Evolutionary conservation across 2,329 filamentous ascomycete genomes (phyloP), one percentile per base, ranked within the genome.

Genomic region (Seiridium cupressi): DNA sequence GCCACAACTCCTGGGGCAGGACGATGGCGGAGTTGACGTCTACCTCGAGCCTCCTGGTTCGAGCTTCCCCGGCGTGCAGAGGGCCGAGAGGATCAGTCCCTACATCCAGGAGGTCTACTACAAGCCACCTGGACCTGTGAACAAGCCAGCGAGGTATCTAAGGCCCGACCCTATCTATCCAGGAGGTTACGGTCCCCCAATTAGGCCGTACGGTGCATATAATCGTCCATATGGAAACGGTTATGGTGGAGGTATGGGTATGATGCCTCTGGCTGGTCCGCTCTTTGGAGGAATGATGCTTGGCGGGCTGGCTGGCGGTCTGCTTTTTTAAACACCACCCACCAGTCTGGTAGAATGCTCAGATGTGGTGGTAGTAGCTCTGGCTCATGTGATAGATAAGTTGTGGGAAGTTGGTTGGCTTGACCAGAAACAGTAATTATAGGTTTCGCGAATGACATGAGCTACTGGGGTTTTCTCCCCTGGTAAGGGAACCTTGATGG

Each of bases 11-110:
- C 64, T 88, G 0, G 81, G 84, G 44, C 81, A 80, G 63, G 84
- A 87, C 67, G 67, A 68, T 9, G 71, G 84, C 38, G 83, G 84
- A 1, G 75, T 77, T 44, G 81, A 86, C 58, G 74, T 87, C n/a
- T 88, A 84, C 69, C 78, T 88, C 40, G 81, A 85, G 65, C 83
- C 84, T 7, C 83, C 84, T 2, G 71, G 73, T 34, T 76, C 56
- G 4, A 51, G 8, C 4, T 69, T 64, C 46, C 63, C 65, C 0
- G 65, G 66, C 3, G 66, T 70, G 3, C 40, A 13, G 6, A 55
- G 49, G 3, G 64, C 66, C 5, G 47, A 55, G 3, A 40, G 57
- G 26, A 26, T 70, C 6, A 67, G 63, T 47, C 66, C 69, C 31
- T 68, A 66, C 44, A 74, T 60, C 64, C 63, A 44, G 59, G 72